These are phyloP conservation scores for Cardamine occulta DNA, from an alignment of 345 rosid genomes.

Conservation along the genomic window DNA sequence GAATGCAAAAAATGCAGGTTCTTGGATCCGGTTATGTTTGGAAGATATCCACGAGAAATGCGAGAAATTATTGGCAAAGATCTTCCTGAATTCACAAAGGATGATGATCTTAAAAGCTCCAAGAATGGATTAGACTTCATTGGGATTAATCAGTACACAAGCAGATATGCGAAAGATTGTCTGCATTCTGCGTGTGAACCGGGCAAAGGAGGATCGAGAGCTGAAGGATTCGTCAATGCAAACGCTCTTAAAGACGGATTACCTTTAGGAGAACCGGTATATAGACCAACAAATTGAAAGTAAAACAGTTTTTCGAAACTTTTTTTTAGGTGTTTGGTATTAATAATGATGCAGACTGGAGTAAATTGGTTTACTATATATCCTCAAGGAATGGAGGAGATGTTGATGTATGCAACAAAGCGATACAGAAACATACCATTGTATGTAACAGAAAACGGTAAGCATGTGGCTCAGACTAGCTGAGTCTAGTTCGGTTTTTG, in stretches of 20 bases:
- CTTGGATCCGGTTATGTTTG: constrained; percentile 62
- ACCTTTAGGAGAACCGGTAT: constrained; percentile 57
- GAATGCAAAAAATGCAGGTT: constrained; percentile 50
- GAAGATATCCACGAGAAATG: constrained; percentile 69
- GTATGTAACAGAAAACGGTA: constrained; percentile 68
- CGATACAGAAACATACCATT: constrained; percentile 56
- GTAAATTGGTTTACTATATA: constrained; percentile 53
- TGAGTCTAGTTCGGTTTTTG: neutral
- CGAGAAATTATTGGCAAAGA: constrained; percentile 48
- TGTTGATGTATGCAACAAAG: constrained; percentile 52
- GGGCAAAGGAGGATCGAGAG: constrained; percentile 55
- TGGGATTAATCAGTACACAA: constrained; percentile 71
- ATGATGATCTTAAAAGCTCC: constrained; percentile 52
- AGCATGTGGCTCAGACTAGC: neutral
- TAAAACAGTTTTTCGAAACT: neutral
- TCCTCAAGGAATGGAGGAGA: constrained; percentile 60
- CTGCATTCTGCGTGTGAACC: constrained; percentile 53
- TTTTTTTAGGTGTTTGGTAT: neutral
- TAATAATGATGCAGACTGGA: constrained; percentile 54
- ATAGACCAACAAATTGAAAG: constrained; percentile 8
- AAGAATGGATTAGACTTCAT: constrained; percentile 58
- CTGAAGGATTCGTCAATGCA: constrained; percentile 50
- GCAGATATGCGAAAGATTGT: constrained; percentile 66
- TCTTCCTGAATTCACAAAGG: constrained; percentile 56
- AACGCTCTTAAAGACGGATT: constrained; percentile 52